Percentiles rank a stretch among this genome's conserved stretches.
Conservation (phyloP, 176 grass and related monocot genomes). For the Leersia perrieri region DNA sequence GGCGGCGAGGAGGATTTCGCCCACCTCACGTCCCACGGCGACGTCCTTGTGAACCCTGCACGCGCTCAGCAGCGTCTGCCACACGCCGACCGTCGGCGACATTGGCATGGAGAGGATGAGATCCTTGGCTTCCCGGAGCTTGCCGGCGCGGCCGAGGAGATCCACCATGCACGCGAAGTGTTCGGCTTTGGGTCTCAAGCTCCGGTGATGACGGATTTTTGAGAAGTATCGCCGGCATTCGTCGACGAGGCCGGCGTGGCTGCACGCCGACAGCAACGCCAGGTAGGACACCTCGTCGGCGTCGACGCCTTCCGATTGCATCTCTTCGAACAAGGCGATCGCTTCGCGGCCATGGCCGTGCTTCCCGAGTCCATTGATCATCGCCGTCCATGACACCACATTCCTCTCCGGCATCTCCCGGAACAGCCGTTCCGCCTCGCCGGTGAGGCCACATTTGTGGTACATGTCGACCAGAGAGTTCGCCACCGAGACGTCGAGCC, state of each 20-base stretch:
- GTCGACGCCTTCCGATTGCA: conserved; percentile 14
- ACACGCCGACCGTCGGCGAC: conserved; percentile 31
- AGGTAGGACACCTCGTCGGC: conserved; percentile 46
- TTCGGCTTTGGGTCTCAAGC: conserved; percentile 23
- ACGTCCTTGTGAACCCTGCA: conserved; percentile 46
- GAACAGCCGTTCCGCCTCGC: conserved; percentile 30
- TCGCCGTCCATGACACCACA: conserved; percentile 50
- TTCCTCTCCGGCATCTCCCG: conserved; percentile 36
- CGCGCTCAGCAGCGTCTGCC: conserved; percentile 47
- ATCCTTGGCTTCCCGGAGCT: conserved; percentile 43
- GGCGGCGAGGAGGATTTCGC: conserved; percentile 19
- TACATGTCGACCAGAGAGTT: conserved; percentile 53
- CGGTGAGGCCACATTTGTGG: conserved; percentile 48
- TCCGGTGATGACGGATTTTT: not conserved
- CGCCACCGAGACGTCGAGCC: conserved; percentile 23
- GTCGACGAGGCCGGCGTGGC: conserved; percentile 43
- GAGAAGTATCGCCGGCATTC: conserved; percentile 37
- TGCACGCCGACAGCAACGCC: conserved; percentile 52
- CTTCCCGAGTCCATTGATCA: conserved; percentile 59
- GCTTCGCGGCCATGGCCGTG: conserved; percentile 39
- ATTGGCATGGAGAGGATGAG: conserved; percentile 43
- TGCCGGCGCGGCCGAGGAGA: conserved; percentile 41
- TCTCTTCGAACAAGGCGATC: conserved; percentile 37
- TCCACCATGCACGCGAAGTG: conserved; percentile 53
- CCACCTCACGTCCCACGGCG: conserved; percentile 30